Conservation (phyloP, 2,329 filamentous ascomycete genomes). For the Neofusicoccum parvum region DNA sequence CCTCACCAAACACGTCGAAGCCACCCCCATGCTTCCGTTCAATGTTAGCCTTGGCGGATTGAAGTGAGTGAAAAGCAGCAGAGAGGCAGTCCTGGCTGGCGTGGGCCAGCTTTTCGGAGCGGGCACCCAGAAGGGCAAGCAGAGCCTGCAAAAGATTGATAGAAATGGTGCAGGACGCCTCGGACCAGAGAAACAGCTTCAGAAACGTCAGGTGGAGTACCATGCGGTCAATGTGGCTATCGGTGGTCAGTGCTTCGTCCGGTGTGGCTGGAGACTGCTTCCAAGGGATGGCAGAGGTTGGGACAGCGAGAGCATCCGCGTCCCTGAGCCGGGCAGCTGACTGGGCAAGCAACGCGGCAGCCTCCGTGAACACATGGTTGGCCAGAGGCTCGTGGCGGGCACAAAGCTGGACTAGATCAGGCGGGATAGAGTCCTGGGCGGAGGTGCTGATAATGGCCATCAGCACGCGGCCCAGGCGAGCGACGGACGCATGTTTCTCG, state of each 20-base stretch:
- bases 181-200: constrained; percentile 35
- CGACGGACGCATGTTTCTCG: constrained; percentile 20
- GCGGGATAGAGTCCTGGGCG: not conserved
- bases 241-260: not conserved
- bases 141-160: not conserved
- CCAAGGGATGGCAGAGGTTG: constrained; percentile 7
- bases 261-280: not conserved
- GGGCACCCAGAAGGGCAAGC: constrained; percentile 18
- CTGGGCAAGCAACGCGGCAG: not conserved
- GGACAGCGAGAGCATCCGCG: not conserved
- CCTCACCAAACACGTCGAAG: not conserved
- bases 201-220: constrained; percentile 31
- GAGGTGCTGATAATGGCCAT: constrained; percentile 7
- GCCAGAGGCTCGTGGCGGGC: constrained; percentile 5
- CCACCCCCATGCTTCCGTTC: not conserved
- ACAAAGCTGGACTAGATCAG: constrained; percentile 10
- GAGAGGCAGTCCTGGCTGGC: constrained; percentile 13
- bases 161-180: constrained; percentile 3
- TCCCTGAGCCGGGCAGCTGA: not conserved
- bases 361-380: constrained; percentile 12
- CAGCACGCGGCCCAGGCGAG: constrained; percentile 15
- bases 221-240: not conserved
- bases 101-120: not conserved
- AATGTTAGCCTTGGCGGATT: not conserved
- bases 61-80: constrained; percentile 10